A percentile compares a stretch with the other conserved stretches of the same genome.
phyloP scores from a whole-genome alignment of 345 rosid species.

The Turritis glabra region DNA sequence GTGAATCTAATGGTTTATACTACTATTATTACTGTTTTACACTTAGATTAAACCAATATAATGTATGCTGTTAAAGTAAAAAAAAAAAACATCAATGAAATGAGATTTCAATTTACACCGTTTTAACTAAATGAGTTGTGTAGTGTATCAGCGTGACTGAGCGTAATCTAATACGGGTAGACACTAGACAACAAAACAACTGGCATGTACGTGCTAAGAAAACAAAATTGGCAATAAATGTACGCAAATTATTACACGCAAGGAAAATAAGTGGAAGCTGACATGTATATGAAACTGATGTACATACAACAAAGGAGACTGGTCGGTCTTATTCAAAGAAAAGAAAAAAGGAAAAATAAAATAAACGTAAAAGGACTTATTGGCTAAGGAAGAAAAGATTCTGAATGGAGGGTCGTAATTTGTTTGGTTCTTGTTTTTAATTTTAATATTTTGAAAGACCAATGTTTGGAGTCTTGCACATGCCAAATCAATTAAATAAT shows the following conservation, averaged over 20 bases:
- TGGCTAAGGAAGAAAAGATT: constrained; percentile 31
- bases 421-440: constrained; percentile 9
- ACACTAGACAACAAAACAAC: not conserved
- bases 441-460: not conserved
- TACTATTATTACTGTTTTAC: too few species aligned
- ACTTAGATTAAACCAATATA: too few species aligned
- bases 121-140: not conserved
- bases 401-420: constrained; percentile 24
- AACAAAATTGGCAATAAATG: not conserved
- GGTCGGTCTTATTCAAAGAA: constrained; percentile 24
- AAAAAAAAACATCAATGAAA: too few species aligned
- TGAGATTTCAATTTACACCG: not conserved
- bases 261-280: constrained; percentile 29
- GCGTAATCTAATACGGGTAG: not conserved
- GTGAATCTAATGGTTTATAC: too few species aligned
- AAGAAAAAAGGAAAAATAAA: not conserved
- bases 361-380: constrained; percentile 21
- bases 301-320: not conserved
- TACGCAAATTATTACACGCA: constrained; percentile 19
- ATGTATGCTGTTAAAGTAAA: too few species aligned
- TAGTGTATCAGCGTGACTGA: not conserved
- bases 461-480: not conserved
- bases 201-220: not conserved
- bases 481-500: not conserved
- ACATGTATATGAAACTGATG: constrained; percentile 3